These are phyloP conservation scores for Harringtonia aguacate DNA, from an alignment of 2,329 filamentous ascomycete genomes.

Conservation along the genomic window DNA sequence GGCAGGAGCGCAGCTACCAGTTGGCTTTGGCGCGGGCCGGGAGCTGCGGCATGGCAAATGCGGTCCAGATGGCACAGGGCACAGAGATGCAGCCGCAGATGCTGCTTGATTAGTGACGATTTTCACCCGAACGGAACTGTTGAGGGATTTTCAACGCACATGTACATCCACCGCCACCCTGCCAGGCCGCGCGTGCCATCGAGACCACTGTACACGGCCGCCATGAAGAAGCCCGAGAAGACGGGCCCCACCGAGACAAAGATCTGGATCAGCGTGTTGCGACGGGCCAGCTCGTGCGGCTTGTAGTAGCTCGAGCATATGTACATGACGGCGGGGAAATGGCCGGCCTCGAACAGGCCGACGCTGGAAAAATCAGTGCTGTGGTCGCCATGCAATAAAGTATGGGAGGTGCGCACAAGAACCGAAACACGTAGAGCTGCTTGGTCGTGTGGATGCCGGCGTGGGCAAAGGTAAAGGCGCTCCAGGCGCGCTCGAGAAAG, in stretches of 20 bases:
- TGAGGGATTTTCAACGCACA: conserved; percentile 8
- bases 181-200: conserved; percentile 13
- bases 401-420: conserved; percentile 14
- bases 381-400: too few species aligned
- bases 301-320: conserved; percentile 20
- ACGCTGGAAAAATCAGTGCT: conserved; percentile 8
- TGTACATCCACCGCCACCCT: conserved; percentile 19
- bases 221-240: conserved; percentile 18
- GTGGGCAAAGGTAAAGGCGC: conserved; percentile 17
- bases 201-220: conserved; percentile 17
- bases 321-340: conserved; percentile 20
- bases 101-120: conserved; percentile 3
- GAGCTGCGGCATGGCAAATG: conserved; percentile 17
- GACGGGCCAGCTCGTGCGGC: conserved; percentile 18
- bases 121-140: background rate
- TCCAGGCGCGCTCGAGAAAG: conserved; percentile 30
- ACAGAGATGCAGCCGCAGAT: conserved; percentile 17
- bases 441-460: conserved; percentile 14
- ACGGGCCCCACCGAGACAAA: conserved; percentile 16
- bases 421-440: conserved; percentile 17
- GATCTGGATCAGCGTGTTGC: conserved; percentile 18
- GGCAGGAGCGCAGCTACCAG: conserved; percentile 14
- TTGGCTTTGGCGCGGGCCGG: conserved; percentile 16
- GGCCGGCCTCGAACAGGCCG: conserved; percentile 19
- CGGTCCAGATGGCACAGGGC: conserved; percentile 16